Base-by-base conservation (phyloP, 495 filamentous ascomycete species). In the Aspergillus hancockii region DNA sequence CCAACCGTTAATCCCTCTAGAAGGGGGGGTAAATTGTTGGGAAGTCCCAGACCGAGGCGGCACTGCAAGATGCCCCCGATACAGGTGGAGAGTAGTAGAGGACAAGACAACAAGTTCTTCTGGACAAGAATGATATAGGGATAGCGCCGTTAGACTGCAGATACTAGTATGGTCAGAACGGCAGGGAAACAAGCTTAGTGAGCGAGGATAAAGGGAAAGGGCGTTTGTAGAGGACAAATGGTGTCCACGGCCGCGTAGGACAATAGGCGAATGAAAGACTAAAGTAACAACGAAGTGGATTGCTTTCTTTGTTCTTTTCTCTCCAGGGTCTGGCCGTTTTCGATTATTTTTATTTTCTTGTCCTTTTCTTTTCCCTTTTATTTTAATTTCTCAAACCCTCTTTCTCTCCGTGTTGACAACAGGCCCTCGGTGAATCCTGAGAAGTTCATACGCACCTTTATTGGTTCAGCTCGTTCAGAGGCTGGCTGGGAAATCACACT, bases 191-290 rank as follows among this genome's bases (percentile, higher is more conserved):
- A 43, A 52, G 25, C 43, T 51, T 56, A 47, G 21, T 53, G 54
- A 47, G 45, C 46, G 49, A 61, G 53, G 52, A 60, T 40, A 61
- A 65, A 61, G 23, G 58, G 63, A 56, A 16, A 59, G 49, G 41
- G 49, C 57, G 63, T 65, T 65, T 65, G 63, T 61, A 40, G 45
- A 62, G 19, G 41, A 62, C 49, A 62, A 52, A 61, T 52, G 57
- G 56, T 49, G 32, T 57, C 56, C 57, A 45, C 47, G 52, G 57
- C 53, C 52, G 40, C 36, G 49, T 56, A 43, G 52, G 49, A 43
- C 45, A 57, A 60, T 52, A 38, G 49, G 31, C 56, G 49, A 62
- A 61, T 54, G 36, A 54, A 21, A 58, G 34, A 10, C 40, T 53
- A 47, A 49, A 51, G 55, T 30, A 45, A 38, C 46, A 43, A 54